Evolutionary conservation across 2,329 filamentous ascomycete genomes (phyloP), one percentile per base, ranked within the genome.

Genomic region (Diatrype stigma): DNA sequence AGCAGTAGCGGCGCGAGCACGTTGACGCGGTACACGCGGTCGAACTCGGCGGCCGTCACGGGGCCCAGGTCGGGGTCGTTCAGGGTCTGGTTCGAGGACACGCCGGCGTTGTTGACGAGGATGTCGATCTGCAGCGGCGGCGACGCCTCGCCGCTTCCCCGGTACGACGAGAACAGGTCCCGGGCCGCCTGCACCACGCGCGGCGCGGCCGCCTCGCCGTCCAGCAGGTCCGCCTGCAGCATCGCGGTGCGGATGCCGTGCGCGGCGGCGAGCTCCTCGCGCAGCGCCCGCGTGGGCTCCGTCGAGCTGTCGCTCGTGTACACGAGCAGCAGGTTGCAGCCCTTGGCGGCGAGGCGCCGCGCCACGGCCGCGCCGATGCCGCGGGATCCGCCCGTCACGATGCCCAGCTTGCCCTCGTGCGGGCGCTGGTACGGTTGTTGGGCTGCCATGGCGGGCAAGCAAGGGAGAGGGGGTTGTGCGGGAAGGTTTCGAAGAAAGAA

Each of bases 51-150:
- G 5, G 76, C 64, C 3, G 78, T 79, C 55, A 89, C 80, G 28
- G 87, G 80, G 49, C 81, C 77, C 26, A 87, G 70, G 19, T 73
- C 66, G 58, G 85, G 80, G 70, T 93, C 92, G 37, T 80, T 47
- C 12, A 88, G 71, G 23, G 73, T 67, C 59, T 85, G 80, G 70
- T 94, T 93, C 37, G 80, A 72, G 30, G 81, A 74, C 6, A 85
- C 73, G 49, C 89, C 91, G 28, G 91, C 90, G 68, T 95, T 96
- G 79, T 96, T 95, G 74, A 96, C 75, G 48, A 96, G 74, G 54
- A 96, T 89, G 70, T 95, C 89, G 63, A 96, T 79, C 62, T 86
- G 82, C 65, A 90, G 81, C 73, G 52, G 70, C 64, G 6, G 58
- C 60, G 46, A 61, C 51, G 8, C 77, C 10, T 51, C 37, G 57